These are phyloP conservation scores for Aspergillus neotritici DNA, from an alignment of 2,329 filamentous ascomycete species.

Conservation along the genomic window DNA sequence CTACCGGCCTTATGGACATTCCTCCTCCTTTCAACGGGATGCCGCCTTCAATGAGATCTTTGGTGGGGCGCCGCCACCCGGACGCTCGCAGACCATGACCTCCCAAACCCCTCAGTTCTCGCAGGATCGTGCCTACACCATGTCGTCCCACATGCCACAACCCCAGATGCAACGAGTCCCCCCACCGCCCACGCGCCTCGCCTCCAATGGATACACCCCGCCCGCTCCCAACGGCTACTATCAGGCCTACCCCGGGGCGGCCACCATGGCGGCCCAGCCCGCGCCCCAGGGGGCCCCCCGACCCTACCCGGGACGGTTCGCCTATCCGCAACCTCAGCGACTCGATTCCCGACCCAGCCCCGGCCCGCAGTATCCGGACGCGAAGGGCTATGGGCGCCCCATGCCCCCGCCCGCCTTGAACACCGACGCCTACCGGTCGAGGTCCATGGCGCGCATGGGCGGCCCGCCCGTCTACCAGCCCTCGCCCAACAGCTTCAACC, in stretches of 20 bases:
- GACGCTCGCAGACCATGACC: slow-evolving; percentile 93
- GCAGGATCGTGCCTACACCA: slow-evolving; percentile 71
- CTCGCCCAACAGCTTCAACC: slow-evolving; percentile 57
- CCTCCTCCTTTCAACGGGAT: slow-evolving; percentile 67
- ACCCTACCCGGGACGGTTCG: slow-evolving; percentile 59
- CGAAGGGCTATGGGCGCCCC: slow-evolving; percentile 53
- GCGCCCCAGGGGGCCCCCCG: slow-evolving; percentile 57
- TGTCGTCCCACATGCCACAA: slow-evolving; percentile 53
- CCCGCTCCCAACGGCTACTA: slow-evolving; percentile 37
- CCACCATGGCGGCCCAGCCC: slow-evolving; percentile 40
- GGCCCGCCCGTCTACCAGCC: slow-evolving; percentile 68
- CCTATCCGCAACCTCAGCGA: slow-evolving; percentile 68
- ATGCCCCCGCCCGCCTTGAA: slow-evolving; percentile 68
- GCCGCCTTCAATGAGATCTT: slow-evolving; percentile 96
- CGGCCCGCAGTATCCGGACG: slow-evolving; percentile 52
- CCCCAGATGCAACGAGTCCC: slow-evolving; percentile 41
- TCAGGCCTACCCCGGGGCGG: slow-evolving; percentile 32
- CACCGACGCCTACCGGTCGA: slow-evolving; percentile 81
- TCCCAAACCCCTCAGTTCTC: slow-evolving; percentile 62
- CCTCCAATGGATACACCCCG: slow-evolving; percentile 41
- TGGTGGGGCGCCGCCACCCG: slow-evolving; percentile 75
- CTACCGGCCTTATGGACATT: slow-evolving; percentile 52
- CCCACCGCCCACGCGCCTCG: slow-evolving; percentile 40
- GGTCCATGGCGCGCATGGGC: slow-evolving; percentile 74
- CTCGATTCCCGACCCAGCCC: slow-evolving; percentile 56